Evolutionary conservation across 2,329 filamentous ascomycete species (phyloP).

Genomic region (Cordyceps farinosa): DNA sequence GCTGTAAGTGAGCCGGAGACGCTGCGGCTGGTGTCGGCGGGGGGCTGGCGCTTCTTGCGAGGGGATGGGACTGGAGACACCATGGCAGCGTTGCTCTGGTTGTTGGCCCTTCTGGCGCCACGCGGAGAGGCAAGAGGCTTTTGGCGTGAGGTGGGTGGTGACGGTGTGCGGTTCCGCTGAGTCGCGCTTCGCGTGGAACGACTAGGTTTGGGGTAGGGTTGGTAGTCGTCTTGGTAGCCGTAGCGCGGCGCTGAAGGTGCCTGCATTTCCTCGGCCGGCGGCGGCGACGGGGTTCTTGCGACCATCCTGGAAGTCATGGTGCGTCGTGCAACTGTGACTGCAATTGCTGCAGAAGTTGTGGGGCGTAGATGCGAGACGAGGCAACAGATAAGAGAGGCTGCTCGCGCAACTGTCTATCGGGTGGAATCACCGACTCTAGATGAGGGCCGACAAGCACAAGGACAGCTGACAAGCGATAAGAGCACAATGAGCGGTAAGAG

Average conservation of each 20-base stretch:
- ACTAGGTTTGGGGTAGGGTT: constrained; percentile 69
- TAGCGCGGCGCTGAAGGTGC: constrained; percentile 67
- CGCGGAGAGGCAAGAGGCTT: constrained; percentile 31
- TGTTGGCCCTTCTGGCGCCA: constrained; percentile 30
- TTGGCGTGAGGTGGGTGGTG: constrained; percentile 41
- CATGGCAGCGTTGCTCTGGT: constrained; percentile 30
- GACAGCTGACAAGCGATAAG: not conserved
- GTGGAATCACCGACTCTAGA: not conserved
- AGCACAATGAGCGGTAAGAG: constrained; percentile 7
- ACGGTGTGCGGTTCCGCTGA: constrained; percentile 56
- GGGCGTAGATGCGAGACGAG: not conserved
- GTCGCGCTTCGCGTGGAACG: constrained; percentile 53
- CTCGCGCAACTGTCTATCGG: constrained; percentile 1
- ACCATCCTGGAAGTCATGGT: constrained; percentile 31
- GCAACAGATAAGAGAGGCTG: not conserved
- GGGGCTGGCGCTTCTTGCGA: constrained; percentile 48
- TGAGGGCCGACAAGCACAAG: not conserved
- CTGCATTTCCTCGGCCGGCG: constrained; percentile 43
- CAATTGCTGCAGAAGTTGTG: not conserved
- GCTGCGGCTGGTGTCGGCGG: constrained; percentile 43
- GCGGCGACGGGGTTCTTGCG: constrained; percentile 56
- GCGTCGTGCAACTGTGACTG: not conserved
- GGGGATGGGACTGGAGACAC: constrained; percentile 45
- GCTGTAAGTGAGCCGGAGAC: constrained; percentile 44
- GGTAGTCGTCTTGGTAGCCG: constrained; percentile 65